Evolutionary conservation across 2,329 filamentous ascomycete species (phyloP).

Genomic region (Xylariales sp.): DNA sequence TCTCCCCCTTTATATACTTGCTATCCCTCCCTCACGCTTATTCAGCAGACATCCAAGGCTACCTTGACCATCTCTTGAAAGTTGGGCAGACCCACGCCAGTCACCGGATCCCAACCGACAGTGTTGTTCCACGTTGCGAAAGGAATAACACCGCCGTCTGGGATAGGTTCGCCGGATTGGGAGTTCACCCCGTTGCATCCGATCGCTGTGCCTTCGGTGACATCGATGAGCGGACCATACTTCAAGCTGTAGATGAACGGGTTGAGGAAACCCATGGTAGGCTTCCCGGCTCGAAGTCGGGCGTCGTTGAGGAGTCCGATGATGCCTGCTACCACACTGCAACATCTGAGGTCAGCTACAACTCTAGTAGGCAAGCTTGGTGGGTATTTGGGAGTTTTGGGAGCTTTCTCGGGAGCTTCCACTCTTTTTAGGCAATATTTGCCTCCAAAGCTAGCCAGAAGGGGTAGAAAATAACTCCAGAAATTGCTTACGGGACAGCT

Average conservation of each 20-base stretch:
- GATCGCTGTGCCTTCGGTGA: slow-evolving; percentile 19
- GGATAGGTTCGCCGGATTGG: slow-evolving; percentile 17
- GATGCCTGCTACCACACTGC: slow-evolving; percentile 17
- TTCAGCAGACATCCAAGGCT: slow-evolving; percentile 2
- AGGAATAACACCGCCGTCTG: slow-evolving; percentile 22
- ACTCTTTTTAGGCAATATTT: no score
- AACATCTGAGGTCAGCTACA: no score
- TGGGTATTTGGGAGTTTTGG: no score
- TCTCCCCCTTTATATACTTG: no score
- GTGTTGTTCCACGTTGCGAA: slow-evolving; percentile 30
- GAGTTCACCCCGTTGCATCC: slow-evolving; percentile 20
- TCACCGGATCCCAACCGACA: slow-evolving; percentile 43
- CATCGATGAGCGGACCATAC: slow-evolving; percentile 9
- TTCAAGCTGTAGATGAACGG: slow-evolving; percentile 10
- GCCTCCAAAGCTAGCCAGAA: no score
- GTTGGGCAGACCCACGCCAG: slow-evolving; percentile 38
- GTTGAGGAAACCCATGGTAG: slow-evolving; percentile 12
- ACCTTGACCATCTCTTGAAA: slow-evolving; percentile 2
- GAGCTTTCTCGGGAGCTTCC: no score
- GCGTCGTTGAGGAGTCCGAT: slow-evolving; percentile 18
- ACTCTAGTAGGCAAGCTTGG: no score
- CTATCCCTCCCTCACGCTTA: no score
- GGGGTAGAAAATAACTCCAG: no score
- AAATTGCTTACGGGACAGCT: no score
- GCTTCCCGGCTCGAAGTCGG: slow-evolving; percentile 6